These are phyloP conservation scores for Trypanosoma conorhini DNA, from an alignment of 208 protist species.

Conservation along the genomic window DNA sequence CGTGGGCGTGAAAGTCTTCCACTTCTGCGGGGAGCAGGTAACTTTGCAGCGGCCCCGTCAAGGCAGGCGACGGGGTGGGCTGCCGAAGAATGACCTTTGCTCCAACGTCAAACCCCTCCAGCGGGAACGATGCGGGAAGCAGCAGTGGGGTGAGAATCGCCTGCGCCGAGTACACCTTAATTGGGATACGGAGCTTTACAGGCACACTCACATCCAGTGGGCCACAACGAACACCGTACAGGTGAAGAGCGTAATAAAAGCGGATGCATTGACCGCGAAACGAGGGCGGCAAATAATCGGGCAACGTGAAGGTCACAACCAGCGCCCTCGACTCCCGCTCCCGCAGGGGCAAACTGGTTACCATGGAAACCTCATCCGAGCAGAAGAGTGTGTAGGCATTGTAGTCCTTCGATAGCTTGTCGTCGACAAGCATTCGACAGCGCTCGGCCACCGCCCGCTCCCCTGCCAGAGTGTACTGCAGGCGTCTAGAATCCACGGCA, in stretches of 20 bases:
- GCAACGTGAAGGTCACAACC: slow-evolving; percentile 41
- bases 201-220: not conserved
- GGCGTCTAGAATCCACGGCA: slow-evolving; percentile 34
- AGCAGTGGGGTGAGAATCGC: slow-evolving; percentile 21
- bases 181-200: slow-evolving; percentile 13
- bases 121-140: slow-evolving; percentile 34
- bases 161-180: slow-evolving; percentile 20
- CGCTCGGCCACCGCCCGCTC: not conserved
- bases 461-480: slow-evolving; percentile 26
- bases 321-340: slow-evolving; percentile 28
- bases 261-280: slow-evolving; percentile 36
- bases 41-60: slow-evolving; percentile 36
- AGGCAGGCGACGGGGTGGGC: slow-evolving; percentile 32
- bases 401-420: slow-evolving; percentile 7
- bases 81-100: slow-evolving; percentile 29
- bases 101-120: slow-evolving; percentile 33
- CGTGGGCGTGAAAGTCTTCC: slow-evolving; percentile 30
- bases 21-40: slow-evolving; percentile 26
- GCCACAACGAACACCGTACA: slow-evolving; percentile 4
- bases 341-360: slow-evolving; percentile 13
- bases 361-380: slow-evolving; percentile 24
- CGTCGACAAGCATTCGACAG: not conserved
- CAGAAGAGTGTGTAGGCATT: slow-evolving; percentile 21
- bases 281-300: slow-evolving; percentile 49
- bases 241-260: slow-evolving; percentile 29